Evolutionary conservation across 768 basidiomycete species (phyloP).

Genomic region (Boletus rubescentipes): DNA sequence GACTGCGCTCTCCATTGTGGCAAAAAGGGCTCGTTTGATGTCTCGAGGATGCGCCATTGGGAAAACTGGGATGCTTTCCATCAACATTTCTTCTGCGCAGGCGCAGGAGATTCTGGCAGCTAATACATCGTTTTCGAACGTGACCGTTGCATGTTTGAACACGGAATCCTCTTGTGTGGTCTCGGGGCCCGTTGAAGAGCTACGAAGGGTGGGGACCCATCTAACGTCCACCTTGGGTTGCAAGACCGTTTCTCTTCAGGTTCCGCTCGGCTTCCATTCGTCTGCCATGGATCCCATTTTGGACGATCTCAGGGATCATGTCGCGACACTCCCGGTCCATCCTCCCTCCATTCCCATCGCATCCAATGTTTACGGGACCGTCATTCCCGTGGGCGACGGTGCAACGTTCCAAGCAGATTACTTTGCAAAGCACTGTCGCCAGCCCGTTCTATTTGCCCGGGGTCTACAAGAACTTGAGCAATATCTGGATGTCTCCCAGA

Average conservation of each 20-base stretch:
- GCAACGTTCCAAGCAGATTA: slow-evolving; percentile 50
- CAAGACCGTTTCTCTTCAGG: slow-evolving; percentile 45
- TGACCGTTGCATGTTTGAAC: slow-evolving; percentile 63
- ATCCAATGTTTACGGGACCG: slow-evolving; percentile 58
- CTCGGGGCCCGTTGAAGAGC: slow-evolving; percentile 49
- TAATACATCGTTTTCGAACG: slow-evolving; percentile 33
- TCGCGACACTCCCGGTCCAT: slow-evolving; percentile 36
- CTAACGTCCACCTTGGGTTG: slow-evolving; percentile 38
- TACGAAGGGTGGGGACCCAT: slow-evolving; percentile 41
- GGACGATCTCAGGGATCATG: slow-evolving; percentile 45
- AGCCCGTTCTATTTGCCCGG: slow-evolving; percentile 54
- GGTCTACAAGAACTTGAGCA: slow-evolving; percentile 45
- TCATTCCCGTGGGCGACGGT: slow-evolving; percentile 53
- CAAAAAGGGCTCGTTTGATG: slow-evolving; percentile 58
- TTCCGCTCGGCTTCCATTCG: slow-evolving; percentile 68
- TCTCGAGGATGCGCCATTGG: slow-evolving; percentile 42
- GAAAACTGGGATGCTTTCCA: slow-evolving; percentile 61
- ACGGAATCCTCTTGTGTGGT: slow-evolving; percentile 56
- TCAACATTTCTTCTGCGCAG: slow-evolving; percentile 39
- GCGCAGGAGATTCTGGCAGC: slow-evolving; percentile 37
- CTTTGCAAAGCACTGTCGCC: slow-evolving; percentile 56
- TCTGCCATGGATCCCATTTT: slow-evolving; percentile 59
- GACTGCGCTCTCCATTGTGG: slow-evolving; percentile 58
- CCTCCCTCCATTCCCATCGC: slow-evolving; percentile 57
- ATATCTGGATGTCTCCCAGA: slow-evolving; percentile 22